Percentiles rank a stretch among this genome's conserved stretches.
These are phyloP conservation scores for Strobilomyces echinocephalus DNA, from an alignment of 768 basidiomycete genomes.

Conservation along the genomic window DNA sequence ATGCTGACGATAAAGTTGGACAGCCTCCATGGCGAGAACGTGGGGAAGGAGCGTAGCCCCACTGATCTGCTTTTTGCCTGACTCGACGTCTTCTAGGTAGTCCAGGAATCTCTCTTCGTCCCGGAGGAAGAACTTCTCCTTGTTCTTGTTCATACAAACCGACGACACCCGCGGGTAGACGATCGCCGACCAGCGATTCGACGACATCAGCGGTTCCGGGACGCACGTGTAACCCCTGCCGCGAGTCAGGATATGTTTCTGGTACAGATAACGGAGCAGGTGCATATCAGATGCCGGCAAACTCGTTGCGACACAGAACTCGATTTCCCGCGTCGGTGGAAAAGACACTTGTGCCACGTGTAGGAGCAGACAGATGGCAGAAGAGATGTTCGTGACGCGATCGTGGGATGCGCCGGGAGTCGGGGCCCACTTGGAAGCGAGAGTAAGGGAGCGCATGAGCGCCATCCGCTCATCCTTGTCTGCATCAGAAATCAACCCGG, in stretches of 20 bases:
- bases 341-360: conserved; percentile 32
- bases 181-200: conserved; percentile 55
- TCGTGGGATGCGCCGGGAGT: conserved; percentile 57
- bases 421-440: conserved; percentile 71
- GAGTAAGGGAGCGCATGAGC: conserved; percentile 35
- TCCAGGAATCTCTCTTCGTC: conserved; percentile 55
- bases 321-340: conserved; percentile 7
- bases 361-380: conserved; percentile 56
- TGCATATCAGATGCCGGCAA: conserved; percentile 34
- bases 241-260: conserved; percentile 55
- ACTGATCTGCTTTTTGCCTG: conserved; percentile 51
- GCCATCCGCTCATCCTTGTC: conserved; percentile 15
- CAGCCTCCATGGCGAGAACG: conserved; percentile 31
- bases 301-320: conserved; percentile 20
- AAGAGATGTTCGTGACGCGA: conserved; percentile 56
- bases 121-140: conserved; percentile 48
- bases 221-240: conserved; percentile 43
- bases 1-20: no score
- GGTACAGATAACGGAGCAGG: conserved; percentile 52
- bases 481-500: conserved; percentile 30
- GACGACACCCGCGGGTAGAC: conserved; percentile 57
- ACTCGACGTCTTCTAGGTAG: conserved; percentile 55
- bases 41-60: conserved; percentile 69
- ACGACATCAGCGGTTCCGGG: conserved; percentile 61
- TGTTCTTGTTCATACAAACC: conserved; percentile 58